phyloP scores from a whole-genome alignment of 2,329 filamentous ascomycete genomes.

The Myriosclerotinia scirpicola region DNA sequence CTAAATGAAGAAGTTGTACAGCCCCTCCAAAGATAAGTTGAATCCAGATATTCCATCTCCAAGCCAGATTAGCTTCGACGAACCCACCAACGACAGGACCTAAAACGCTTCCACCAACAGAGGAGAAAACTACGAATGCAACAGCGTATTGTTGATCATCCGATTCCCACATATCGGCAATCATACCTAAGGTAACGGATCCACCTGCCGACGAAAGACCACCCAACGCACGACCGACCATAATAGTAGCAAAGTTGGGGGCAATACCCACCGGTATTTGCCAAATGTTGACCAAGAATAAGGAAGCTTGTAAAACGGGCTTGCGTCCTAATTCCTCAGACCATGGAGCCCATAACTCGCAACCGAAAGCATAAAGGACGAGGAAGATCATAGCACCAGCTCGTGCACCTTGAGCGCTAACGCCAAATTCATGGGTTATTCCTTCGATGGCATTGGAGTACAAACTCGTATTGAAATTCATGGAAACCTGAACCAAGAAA shows the following conservation, averaged over 20 bases:
- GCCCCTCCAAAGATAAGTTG: conserved; percentile 75
- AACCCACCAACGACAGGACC: conserved; percentile 80
- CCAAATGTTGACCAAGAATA: conserved; percentile 77
- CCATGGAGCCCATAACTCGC: conserved; percentile 87
- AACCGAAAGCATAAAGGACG: conserved; percentile 79
- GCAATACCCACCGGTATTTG: conserved; percentile 71
- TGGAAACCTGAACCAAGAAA: conserved; percentile 71
- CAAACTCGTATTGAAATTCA: conserved; percentile 77
- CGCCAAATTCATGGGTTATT: conserved; percentile 65
- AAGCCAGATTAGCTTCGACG: conserved; percentile 63
- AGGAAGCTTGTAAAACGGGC: conserved; percentile 69
- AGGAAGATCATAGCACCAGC: conserved; percentile 77
- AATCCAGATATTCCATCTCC: conserved; percentile 83
- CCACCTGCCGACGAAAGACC: conserved; percentile 71
- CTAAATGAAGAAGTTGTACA: conserved; percentile 65
- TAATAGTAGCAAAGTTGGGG: conserved; percentile 68
- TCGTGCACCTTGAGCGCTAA: conserved; percentile 67
- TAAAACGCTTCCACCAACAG: conserved; percentile 73
- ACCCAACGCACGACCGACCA: conserved; percentile 69
- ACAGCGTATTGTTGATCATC: conserved; percentile 74
- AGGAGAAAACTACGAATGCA: conserved; percentile 75
- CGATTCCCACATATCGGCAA: conserved; percentile 71
- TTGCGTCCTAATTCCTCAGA: conserved; percentile 79
- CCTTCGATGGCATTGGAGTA: conserved; percentile 69
- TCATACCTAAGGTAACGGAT: conserved; percentile 72